Evolutionary conservation across 176 grass and related monocot species (phyloP).

Genomic region (Aechmea fasciata): DNA sequence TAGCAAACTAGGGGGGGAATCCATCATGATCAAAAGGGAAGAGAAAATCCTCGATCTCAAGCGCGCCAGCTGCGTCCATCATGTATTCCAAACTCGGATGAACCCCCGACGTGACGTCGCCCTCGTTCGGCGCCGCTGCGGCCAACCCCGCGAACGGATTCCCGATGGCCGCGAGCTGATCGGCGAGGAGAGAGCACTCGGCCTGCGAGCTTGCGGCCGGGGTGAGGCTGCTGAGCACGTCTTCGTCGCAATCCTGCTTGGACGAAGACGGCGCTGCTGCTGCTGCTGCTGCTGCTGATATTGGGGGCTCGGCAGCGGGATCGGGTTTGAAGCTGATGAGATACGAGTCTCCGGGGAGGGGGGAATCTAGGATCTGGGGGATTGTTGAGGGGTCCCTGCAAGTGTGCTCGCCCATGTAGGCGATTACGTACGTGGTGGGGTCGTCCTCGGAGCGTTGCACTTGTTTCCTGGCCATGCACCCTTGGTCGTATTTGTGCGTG

Average conservation of each 20-base stretch:
- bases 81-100: constrained; percentile 12
- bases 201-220: constrained; percentile 15
- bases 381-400: constrained; percentile 35
- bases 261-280: not conserved
- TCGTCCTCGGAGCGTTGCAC: constrained; percentile 39
- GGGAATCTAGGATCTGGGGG: constrained; percentile 25
- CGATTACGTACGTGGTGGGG: constrained; percentile 31
- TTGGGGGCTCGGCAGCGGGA: not conserved
- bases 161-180: constrained; percentile 35
- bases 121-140: constrained; percentile 14
- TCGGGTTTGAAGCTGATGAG: constrained; percentile 43
- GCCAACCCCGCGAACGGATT: not conserved
- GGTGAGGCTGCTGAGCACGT: constrained; percentile 40
- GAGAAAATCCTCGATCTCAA: not conserved
- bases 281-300: not conserved
- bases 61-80: constrained; percentile 6
- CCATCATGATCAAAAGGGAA: not conserved
- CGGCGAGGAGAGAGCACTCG: constrained; percentile 24
- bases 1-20: not conserved
- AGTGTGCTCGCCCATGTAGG: constrained; percentile 64
- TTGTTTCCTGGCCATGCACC: constrained; percentile 47
- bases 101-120: constrained; percentile 2
- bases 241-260: constrained; percentile 37
- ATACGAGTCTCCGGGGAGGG: not conserved
- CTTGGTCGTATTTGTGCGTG: constrained; percentile 50